Base-by-base conservation (phyloP, 75 land plant genomes). In the Sequoia sempervirens region DNA sequence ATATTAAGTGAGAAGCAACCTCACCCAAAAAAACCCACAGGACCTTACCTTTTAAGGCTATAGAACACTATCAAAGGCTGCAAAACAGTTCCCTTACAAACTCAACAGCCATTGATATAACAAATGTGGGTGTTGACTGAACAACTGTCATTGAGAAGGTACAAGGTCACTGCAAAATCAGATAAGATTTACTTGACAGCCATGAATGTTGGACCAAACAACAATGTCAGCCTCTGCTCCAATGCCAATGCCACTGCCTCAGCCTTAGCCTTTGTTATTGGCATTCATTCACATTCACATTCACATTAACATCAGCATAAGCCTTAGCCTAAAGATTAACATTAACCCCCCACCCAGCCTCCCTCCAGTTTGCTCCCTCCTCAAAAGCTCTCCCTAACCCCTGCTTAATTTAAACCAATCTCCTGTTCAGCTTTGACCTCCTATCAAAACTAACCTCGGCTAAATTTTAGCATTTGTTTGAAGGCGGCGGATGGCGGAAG, bases 201-300 rank as follows among this genome's bases (percentile, higher is more conserved):
- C 45, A 75, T 75, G 78, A 40, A 75, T 75, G 78, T 61, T 61
- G 43, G 43, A 38, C 43, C 41, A 38, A 75, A 75, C 78, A 7
- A 75, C 18, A 75, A 75, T 75, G 43, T 37, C 43, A 37, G 43
- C 38, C 78, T 75, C 78, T 75, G 78, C 38, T 75, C 43, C 78
- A 75, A 37, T 75, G 78, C 78, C 78, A 18, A 5, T 20, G 78
- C 43, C 78, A 7, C 41, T 13, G 78, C 78, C 78, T 75, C 78
- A 75, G 78, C 45, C 78, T 75, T 32, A 75, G 78, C 78, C 78
- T 75, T 75, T 75, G 78, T 18, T 40, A 61, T 61, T 61, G 66
- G n/a, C 66, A 61, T 61, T 23, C 43, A 18, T 75, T 40, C 45
- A 18, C 78, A 34, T 18, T 36, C 41, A 36, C 37, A 36, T 74